Evolutionary conservation across 2,329 filamentous ascomycete species (phyloP).

Genomic region (Drechslera avenae): DNA sequence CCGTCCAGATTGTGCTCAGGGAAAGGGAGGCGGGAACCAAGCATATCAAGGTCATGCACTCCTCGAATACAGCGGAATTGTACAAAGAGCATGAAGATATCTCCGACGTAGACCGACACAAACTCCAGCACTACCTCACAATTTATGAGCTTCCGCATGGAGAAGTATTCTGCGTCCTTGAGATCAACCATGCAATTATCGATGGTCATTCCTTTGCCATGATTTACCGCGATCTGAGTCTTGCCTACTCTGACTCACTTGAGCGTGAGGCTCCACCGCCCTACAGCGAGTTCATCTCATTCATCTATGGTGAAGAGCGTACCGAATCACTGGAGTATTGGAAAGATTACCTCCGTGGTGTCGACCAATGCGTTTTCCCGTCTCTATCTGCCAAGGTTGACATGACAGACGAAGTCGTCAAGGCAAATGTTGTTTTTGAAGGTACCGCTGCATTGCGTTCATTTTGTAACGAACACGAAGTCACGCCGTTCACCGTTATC

Average conservation of each 20-base stretch:
- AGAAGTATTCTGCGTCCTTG: neutral
- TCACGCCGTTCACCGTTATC: slow-evolving; percentile 13
- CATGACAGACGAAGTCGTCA: too few species aligned
- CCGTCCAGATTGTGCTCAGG: neutral
- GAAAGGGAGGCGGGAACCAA: neutral
- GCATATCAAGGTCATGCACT: too few species aligned
- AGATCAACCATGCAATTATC: neutral
- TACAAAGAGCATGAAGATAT: too few species aligned
- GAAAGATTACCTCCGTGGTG: neutral
- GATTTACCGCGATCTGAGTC: neutral
- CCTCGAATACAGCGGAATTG: too few species aligned
- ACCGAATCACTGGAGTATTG: neutral
- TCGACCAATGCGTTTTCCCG: neutral
- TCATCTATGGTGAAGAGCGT: neutral
- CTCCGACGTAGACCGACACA: too few species aligned
- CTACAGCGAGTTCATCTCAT: neutral
- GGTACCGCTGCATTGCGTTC: neutral
- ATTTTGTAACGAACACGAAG: neutral
- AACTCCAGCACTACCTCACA: too few species aligned
- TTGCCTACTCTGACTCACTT: neutral
- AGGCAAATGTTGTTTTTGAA: too few species aligned
- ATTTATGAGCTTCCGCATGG: neutral
- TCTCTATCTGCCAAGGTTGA: too few species aligned
- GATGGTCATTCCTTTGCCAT: neutral
- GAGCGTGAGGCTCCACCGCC: neutral